phyloP scores from a whole-genome alignment of 805 yeast genomes.

The Metschnikowia cubensis region DNA sequence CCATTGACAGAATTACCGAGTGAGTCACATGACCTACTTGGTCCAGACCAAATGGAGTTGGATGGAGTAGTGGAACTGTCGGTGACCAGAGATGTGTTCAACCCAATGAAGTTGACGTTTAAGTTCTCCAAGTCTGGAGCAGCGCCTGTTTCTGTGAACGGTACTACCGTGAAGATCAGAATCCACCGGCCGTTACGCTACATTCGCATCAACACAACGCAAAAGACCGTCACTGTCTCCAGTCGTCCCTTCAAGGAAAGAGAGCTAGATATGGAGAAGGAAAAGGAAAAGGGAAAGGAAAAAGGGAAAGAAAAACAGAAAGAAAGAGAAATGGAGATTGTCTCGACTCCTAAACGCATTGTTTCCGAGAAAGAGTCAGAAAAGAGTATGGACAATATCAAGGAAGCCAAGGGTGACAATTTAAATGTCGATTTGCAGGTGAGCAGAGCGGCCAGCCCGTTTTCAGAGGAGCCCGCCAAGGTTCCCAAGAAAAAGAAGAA shows the following conservation, averaged over 20 bases:
- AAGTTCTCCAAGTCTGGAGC: conserved; percentile 5
- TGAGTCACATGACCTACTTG: too few relatives aligned
- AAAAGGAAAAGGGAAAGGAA: background rate
- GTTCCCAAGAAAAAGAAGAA: conserved; percentile 24
- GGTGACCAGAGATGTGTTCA: conserved; percentile 9
- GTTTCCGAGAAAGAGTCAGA: background rate
- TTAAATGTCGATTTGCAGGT: background rate
- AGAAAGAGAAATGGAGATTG: background rate
- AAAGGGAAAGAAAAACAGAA: background rate
- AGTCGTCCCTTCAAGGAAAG: background rate
- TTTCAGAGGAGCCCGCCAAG: conserved; percentile 10
- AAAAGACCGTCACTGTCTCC: background rate
- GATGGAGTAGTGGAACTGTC: background rate
- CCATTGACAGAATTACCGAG: too few relatives aligned
- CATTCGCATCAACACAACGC: conserved; percentile 1
- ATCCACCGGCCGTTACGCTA: background rate
- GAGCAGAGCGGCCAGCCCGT: conserved; percentile 15
- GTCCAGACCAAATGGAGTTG: background rate
- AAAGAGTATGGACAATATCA: background rate
- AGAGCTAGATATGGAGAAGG: background rate
- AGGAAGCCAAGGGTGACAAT: background rate
- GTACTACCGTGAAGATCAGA: conserved; percentile 1
- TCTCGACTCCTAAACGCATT: too few relatives aligned
- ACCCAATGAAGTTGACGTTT: conserved; percentile 8
- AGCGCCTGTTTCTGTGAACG: background rate